phyloP scores from a whole-genome alignment of 2,329 filamentous ascomycete species.

The Ceratocystis cacaofunesta region DNA sequence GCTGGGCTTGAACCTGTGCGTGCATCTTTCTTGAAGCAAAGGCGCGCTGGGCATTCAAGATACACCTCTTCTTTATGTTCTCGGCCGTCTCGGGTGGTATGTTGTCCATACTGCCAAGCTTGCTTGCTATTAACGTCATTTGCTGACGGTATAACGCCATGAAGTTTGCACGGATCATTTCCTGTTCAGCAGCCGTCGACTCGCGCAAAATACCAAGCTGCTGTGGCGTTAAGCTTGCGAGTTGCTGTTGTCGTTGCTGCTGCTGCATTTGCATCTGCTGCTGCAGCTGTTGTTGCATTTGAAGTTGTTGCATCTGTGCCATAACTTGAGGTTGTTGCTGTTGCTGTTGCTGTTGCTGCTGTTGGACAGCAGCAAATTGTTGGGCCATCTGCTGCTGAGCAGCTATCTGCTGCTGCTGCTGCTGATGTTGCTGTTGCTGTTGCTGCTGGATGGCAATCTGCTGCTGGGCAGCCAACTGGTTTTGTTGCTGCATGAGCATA shows the following conservation, averaged over 20 bases:
- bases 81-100: conserved; percentile 34
- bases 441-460: conserved; percentile 23
- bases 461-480: conserved; percentile 36
- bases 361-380: conserved; percentile 20
- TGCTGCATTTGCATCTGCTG: conserved; percentile 23
- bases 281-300: conserved; percentile 20
- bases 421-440: conserved; percentile 23
- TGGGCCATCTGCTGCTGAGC: conserved; percentile 31
- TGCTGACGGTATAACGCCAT: conserved; percentile 18
- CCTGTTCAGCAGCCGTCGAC: conserved; percentile 24
- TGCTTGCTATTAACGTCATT: conserved; percentile 24
- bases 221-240: conserved; percentile 24
- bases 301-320: conserved; percentile 5
- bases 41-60: conserved; percentile 26
- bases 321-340: background rate
- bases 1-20: conserved; percentile 23
- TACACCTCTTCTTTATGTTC: conserved; percentile 31
- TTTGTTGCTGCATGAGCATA: conserved; percentile 27
- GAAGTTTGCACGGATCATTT: conserved; percentile 18
- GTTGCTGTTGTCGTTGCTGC: conserved; percentile 23
- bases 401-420: conserved; percentile 29
- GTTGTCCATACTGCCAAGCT: conserved; percentile 30
- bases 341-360: conserved; percentile 22
- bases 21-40: conserved; percentile 25
- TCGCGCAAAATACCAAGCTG: conserved; percentile 17